Conservation (phyloP, 441 rosid genomes). For the Bocquillonia castaneifolia region DNA sequence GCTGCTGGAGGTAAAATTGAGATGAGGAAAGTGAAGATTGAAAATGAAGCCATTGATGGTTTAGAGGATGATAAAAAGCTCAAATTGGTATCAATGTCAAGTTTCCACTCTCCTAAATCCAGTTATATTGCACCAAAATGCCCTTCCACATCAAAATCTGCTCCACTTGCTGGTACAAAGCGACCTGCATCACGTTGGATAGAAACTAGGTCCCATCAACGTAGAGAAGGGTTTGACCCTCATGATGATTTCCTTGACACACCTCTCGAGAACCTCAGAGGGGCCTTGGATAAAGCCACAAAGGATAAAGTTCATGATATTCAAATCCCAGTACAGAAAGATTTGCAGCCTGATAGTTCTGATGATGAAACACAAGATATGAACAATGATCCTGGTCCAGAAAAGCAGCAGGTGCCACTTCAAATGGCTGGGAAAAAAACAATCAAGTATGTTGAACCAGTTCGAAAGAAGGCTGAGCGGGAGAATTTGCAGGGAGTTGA, state of each 20-base stretch:
- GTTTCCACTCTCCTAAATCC: conserved; percentile 29
- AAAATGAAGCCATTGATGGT: conserved; percentile 26
- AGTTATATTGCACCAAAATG: conserved; percentile 24
- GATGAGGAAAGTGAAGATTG: conserved; percentile 35
- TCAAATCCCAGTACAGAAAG: conserved; percentile 24
- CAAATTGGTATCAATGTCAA: conserved; percentile 34
- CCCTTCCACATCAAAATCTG: conserved; percentile 35
- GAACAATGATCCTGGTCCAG: conserved; percentile 39
- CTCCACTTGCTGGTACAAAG: conserved; percentile 48
- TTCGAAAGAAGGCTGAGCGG: conserved; percentile 75
- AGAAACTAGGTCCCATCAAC: conserved; percentile 61
- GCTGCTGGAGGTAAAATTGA: conserved; percentile 21
- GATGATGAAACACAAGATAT: conserved; percentile 74
- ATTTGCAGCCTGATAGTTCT: conserved; percentile 31
- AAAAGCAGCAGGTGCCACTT: conserved; percentile 34
- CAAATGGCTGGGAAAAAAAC: conserved; percentile 36
- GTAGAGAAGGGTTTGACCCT: conserved; percentile 55
- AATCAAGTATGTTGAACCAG: conserved; percentile 73
- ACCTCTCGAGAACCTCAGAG: conserved; percentile 62
- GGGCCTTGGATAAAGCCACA: conserved; percentile 36
- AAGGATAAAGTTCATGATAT: conserved; percentile 31
- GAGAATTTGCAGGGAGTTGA: conserved; percentile 70
- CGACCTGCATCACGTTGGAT: conserved; percentile 71
- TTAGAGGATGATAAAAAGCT: conserved; percentile 32
- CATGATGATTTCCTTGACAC: conserved; percentile 91